Conservation (phyloP, 768 basidiomycete genomes). For the Polyporus arcularius region DNA sequence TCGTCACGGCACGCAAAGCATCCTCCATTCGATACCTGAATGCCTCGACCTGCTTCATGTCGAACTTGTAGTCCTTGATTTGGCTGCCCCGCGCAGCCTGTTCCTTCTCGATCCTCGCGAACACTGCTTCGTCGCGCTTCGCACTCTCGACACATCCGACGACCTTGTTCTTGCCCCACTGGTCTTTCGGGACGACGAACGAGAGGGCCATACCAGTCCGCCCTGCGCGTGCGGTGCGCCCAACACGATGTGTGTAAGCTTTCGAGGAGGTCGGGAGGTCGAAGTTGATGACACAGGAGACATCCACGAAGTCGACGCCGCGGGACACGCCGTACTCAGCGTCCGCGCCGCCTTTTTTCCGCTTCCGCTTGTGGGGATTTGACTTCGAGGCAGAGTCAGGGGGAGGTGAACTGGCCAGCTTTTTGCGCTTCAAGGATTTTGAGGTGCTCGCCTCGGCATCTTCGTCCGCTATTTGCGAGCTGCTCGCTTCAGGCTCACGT, state of each 20-base stretch:
- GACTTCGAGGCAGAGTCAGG: conserved; percentile 23
- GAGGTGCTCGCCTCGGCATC: conserved; percentile 21
- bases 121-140: conserved; percentile 74
- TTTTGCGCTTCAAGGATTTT: conserved; percentile 58
- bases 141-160: conserved; percentile 71
- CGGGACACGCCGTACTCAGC: conserved; percentile 93
- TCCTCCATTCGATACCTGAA: conserved; percentile 99
- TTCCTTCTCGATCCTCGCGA: conserved; percentile 74
- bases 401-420: conserved; percentile 42
- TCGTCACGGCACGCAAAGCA: conserved; percentile 85
- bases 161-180: conserved; percentile 75
- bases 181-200: conserved; percentile 71
- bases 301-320: conserved; percentile 96
- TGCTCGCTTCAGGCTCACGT: conserved; percentile 31
- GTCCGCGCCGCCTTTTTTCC: conserved; percentile 46
- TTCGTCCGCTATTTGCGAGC: conserved; percentile 23
- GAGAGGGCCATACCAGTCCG: conserved; percentile 90
- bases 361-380: conserved; percentile 55
- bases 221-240: conserved; percentile 95
- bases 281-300: conserved; percentile 97
- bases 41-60: conserved; percentile 94
- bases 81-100: conserved; percentile 59
- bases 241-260: conserved; percentile 93
- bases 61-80: conserved; percentile 90
- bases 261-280: conserved; percentile 89